A percentile compares a stretch with the other conserved stretches of the same genome.
Evolutionary conservation across 768 basidiomycete genomes (phyloP).

Genomic region (Tremella fuciformis): DNA sequence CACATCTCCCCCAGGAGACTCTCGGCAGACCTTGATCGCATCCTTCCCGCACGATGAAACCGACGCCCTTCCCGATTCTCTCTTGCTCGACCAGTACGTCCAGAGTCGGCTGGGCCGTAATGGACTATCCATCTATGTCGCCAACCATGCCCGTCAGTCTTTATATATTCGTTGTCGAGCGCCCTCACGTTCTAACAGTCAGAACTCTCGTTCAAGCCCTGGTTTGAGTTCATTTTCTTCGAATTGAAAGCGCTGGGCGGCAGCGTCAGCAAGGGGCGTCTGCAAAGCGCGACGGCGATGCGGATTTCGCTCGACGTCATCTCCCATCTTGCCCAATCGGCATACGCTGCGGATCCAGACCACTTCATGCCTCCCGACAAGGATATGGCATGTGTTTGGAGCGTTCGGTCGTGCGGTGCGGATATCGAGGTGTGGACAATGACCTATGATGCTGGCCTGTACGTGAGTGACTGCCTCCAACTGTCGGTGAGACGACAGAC

Average conservation of each 20-base stretch:
- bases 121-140: no score
- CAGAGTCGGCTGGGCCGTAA: no score
- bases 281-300: background rate
- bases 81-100: no score
- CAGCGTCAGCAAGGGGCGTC: background rate
- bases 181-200: background rate
- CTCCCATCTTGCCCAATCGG: background rate
- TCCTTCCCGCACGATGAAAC: no score
- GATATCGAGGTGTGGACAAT: background rate
- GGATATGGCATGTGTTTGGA: background rate
- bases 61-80: no score
- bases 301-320: slow-evolving; percentile 1
- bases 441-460: background rate
- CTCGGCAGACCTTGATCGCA: no score
- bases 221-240: slow-evolving; percentile 1
- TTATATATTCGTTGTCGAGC: background rate
- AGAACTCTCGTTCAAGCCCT: background rate
- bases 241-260: slow-evolving; percentile 2
- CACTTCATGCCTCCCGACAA: slow-evolving; percentile 1
- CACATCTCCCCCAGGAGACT: background rate
- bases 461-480: no score
- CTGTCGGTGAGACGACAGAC: no score
- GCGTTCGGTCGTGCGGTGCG: background rate
- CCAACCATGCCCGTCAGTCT: background rate
- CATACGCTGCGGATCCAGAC: background rate